These are phyloP conservation scores for Volvox carteri DNA, from an alignment of 163 green algal species.

Conservation along the genomic window DNA sequence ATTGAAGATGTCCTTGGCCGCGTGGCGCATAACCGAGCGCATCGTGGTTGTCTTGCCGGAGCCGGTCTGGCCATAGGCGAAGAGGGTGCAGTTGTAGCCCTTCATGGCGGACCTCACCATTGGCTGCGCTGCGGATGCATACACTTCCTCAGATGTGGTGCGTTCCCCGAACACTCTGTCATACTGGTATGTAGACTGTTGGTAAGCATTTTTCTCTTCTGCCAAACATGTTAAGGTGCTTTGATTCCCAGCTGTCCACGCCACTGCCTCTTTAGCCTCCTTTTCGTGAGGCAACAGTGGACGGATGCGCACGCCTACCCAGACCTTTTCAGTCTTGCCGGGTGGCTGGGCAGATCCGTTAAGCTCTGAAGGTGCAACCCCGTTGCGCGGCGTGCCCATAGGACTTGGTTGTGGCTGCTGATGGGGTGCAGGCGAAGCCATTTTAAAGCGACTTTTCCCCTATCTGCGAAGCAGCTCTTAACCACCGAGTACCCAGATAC, in stretches of 20 bases:
- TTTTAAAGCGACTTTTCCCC: conserved; percentile 10
- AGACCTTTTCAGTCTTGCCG: conserved; percentile 47
- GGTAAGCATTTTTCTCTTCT: conserved; percentile 45
- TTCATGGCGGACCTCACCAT: conserved; percentile 51
- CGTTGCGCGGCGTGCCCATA: conserved; percentile 1
- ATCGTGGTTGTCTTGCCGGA: conserved; percentile 83
- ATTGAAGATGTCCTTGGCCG: conserved; percentile 69
- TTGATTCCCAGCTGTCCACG: not conserved
- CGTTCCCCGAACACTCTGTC: conserved; percentile 41
- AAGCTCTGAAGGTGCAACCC: not conserved
- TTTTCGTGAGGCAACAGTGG: conserved; percentile 39
- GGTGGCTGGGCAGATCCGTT: not conserved
- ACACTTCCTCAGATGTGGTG: conserved; percentile 44
- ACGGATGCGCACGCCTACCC: conserved; percentile 40
- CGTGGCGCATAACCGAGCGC: conserved; percentile 63
- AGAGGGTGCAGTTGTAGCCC: conserved; percentile 74
- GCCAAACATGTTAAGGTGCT: conserved; percentile 27
- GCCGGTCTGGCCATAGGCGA: conserved; percentile 79
- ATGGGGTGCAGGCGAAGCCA: conserved; percentile 9
- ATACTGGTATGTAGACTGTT: conserved; percentile 37
- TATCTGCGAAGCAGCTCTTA: not conserved
- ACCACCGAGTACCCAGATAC: not conserved
- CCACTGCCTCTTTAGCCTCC: conserved; percentile 41
- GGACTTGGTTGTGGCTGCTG: not conserved
- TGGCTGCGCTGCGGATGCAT: conserved; percentile 35